A percentile compares a stretch with the other conserved stretches of the same genome.
phyloP scores from a whole-genome alignment of 2,329 filamentous ascomycete genomes.

The Arthrobotrys pseudoclavata region DNA sequence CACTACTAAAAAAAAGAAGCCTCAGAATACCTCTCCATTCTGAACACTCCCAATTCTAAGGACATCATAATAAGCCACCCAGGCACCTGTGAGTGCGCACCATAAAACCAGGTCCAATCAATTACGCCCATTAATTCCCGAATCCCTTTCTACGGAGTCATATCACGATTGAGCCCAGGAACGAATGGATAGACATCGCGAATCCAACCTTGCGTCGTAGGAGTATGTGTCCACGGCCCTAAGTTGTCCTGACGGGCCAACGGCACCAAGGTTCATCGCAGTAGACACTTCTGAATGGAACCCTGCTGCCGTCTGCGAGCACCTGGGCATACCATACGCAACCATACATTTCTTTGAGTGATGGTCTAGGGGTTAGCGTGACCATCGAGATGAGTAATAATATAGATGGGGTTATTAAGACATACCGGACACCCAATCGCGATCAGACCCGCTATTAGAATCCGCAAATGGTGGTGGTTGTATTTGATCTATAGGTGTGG shows the following conservation, averaged over 20 bases:
- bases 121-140: too few species aligned
- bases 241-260: slow-evolving; percentile 8
- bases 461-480: background rate
- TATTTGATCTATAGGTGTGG: background rate
- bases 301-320: slow-evolving; percentile 2
- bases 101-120: too few species aligned
- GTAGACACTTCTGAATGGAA: background rate
- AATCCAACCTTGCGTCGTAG: slow-evolving; percentile 1
- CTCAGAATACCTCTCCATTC: too few species aligned
- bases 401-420: background rate
- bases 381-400: background rate
- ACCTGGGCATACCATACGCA: slow-evolving; percentile 17
- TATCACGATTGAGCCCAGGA: background rate
- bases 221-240: background rate
- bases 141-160: too few species aligned
- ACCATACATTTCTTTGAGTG: slow-evolving; percentile 15
- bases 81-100: too few species aligned
- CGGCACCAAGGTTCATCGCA: slow-evolving; percentile 24
- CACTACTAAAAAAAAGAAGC: too few species aligned
- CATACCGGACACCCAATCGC: slow-evolving; percentile 8
- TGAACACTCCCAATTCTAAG: too few species aligned
- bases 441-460: background rate
- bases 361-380: background rate
- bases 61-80: too few species aligned
- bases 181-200: background rate